phyloP scores from a whole-genome alignment of 495 filamentous ascomycete genomes.

The Aspergillus nidulans region DNA sequence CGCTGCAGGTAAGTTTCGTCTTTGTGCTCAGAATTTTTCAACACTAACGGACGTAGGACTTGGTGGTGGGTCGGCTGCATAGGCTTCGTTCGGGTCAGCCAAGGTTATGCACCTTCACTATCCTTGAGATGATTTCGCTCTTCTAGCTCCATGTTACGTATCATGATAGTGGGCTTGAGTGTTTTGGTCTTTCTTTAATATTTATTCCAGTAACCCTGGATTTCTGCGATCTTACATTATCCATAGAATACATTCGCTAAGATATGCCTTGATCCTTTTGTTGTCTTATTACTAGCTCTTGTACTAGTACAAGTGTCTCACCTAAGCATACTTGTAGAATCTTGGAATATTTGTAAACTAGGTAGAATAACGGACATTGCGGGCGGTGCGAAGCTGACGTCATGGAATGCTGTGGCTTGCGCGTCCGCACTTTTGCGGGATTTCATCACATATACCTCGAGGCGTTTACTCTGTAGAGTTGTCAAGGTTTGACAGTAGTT shows the following conservation, averaged over 20 bases:
- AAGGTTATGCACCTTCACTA: no score
- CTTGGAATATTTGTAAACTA: no score
- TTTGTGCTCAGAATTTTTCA: not conserved
- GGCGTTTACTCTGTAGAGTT: not conserved
- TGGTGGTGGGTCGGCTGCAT: not conserved
- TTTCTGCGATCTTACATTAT: not conserved
- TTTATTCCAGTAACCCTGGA: not conserved
- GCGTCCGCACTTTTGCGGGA: not conserved
- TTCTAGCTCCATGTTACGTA: not conserved
- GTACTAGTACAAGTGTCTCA: not conserved
- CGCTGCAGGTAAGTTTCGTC: constrained; percentile 53
- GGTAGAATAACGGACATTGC: no score
- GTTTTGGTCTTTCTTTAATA: not conserved
- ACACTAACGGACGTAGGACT: constrained; percentile 1
- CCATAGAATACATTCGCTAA: not conserved
- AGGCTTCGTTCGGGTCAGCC: no score
- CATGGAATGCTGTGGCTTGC: not conserved
- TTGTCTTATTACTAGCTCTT: not conserved
- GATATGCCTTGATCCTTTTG: not conserved
- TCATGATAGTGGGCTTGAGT: not conserved
- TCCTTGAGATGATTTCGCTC: not conserved
- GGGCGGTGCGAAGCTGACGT: not conserved
- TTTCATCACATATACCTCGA: not conserved
- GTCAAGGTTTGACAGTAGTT: no score
- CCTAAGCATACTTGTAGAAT: not conserved